phyloP scores from a whole-genome alignment of 352 stramenopile genomes.

The Phytophthora pseudosyringae region DNA sequence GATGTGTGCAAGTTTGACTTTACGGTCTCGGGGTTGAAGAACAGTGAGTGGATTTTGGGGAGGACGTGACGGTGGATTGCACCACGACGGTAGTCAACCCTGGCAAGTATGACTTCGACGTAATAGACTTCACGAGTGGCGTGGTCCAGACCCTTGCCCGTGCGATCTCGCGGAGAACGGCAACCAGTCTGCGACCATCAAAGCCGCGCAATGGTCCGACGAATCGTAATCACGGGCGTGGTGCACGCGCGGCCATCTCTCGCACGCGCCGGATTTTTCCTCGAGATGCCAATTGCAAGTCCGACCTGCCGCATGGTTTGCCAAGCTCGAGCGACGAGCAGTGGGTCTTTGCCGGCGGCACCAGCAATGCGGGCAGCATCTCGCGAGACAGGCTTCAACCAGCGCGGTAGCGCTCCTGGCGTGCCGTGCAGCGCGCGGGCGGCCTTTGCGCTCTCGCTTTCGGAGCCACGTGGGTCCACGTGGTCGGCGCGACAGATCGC shows the following conservation, averaged over 20 bases:
- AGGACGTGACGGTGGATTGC: too few relatives aligned
- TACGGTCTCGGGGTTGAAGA: too few relatives aligned
- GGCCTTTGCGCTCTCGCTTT: neutral
- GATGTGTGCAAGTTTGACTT: too few relatives aligned
- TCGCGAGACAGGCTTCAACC: neutral
- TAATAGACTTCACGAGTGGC: too few relatives aligned
- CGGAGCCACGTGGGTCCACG: neutral
- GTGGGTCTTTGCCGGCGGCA: neutral
- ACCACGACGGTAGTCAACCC: too few relatives aligned
- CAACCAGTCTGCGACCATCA: slow-evolving; percentile 3
- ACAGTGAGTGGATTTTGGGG: too few relatives aligned
- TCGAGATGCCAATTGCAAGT: slow-evolving; percentile 1
- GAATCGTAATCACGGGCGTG: slow-evolving; percentile 23
- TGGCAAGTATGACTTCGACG: too few relatives aligned
- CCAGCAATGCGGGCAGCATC: neutral
- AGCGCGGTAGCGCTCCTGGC: neutral
- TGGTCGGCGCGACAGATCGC: slow-evolving; percentile 4
- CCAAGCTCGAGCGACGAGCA: neutral
- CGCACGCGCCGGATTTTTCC: slow-evolving; percentile 26
- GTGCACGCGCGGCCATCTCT: slow-evolving; percentile 16
- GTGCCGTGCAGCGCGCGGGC: neutral
- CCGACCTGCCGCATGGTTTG: neutral
- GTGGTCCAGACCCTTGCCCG: too few relatives aligned
- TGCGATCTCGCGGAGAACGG: too few relatives aligned
- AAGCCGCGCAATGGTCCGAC: slow-evolving; percentile 23